These are phyloP conservation scores for Apiotrichum akiyoshidainum DNA, from an alignment of 1,284 basidiomycete species.

Conservation along the genomic window DNA sequence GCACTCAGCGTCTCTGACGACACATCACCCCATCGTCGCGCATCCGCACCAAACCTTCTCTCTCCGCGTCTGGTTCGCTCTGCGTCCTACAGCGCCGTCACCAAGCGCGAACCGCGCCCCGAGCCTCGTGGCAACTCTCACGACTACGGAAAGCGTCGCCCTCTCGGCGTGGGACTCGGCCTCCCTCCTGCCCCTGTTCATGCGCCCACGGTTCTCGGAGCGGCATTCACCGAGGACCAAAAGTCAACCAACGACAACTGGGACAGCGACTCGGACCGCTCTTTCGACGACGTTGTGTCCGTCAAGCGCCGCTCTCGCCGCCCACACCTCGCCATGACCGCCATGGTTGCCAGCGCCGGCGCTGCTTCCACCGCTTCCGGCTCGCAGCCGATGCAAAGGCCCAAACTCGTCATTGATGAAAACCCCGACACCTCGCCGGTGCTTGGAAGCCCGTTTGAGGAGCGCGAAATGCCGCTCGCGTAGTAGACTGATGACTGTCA, in stretches of 20 bases:
- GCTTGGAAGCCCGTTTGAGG: slow-evolving; percentile 42
- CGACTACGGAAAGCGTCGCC: background rate
- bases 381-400: background rate
- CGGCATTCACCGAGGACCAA: slow-evolving; percentile 8
- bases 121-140: background rate
- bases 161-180: background rate
- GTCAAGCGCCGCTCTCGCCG: slow-evolving; percentile 2
- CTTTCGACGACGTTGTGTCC: background rate
- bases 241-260: background rate
- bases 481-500: background rate
- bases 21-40: slow-evolving; percentile 5
- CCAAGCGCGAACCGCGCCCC: background rate
- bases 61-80: slow-evolving; percentile 1
- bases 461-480: slow-evolving; percentile 9
- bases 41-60: background rate
- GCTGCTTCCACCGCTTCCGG: background rate
- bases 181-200: slow-evolving; percentile 1
- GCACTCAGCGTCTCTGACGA: background rate
- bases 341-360: background rate
- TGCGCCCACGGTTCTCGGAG: background rate
- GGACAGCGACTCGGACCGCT: slow-evolving; percentile 19
- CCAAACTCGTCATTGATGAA: slow-evolving; percentile 10
- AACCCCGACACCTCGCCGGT: slow-evolving; percentile 8
- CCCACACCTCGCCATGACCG: slow-evolving; percentile 14
- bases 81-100: slow-evolving; percentile 1